Evolutionary conservation across 306 rosid species (phyloP).

Genomic region (Gillenia trifoliata): DNA sequence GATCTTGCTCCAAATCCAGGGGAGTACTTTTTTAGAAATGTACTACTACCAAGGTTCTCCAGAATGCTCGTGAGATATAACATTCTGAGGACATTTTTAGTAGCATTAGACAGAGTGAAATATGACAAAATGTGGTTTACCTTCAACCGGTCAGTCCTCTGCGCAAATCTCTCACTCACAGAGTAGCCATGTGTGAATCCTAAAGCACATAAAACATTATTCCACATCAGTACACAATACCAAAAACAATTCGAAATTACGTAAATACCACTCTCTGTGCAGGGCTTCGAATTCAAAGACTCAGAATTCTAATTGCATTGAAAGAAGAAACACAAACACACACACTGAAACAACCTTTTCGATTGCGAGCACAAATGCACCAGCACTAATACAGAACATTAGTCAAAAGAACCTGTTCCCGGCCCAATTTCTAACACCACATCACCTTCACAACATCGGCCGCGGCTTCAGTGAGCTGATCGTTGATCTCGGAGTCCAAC

Average conservation of each 20-base stretch:
- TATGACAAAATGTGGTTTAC: constrained; percentile 30
- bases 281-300: background rate
- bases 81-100: constrained; percentile 17
- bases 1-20: background rate
- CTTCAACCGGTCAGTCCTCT: constrained; percentile 60
- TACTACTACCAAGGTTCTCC: background rate
- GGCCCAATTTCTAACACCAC: constrained; percentile 83
- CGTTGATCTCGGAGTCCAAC: constrained; percentile 68
- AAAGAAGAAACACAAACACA: background rate
- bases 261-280: background rate
- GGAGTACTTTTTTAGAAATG: background rate
- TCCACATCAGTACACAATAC: constrained; percentile 11
- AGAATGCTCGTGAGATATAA: background rate
- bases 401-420: constrained; percentile 92
- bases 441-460: constrained; percentile 61
- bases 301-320: background rate
- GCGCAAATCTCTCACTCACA: constrained; percentile 66
- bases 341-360: constrained; percentile 54
- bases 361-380: constrained; percentile 73
- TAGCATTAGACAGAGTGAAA: background rate
- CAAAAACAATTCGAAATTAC: background rate
- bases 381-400: constrained; percentile 59
- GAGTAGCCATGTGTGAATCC: constrained; percentile 89
- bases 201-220: constrained; percentile 26
- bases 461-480: constrained; percentile 60